Conservation (phyloP, 192 early-diverging fungal species). For the Phycomyces blakesleeanus region DNA sequence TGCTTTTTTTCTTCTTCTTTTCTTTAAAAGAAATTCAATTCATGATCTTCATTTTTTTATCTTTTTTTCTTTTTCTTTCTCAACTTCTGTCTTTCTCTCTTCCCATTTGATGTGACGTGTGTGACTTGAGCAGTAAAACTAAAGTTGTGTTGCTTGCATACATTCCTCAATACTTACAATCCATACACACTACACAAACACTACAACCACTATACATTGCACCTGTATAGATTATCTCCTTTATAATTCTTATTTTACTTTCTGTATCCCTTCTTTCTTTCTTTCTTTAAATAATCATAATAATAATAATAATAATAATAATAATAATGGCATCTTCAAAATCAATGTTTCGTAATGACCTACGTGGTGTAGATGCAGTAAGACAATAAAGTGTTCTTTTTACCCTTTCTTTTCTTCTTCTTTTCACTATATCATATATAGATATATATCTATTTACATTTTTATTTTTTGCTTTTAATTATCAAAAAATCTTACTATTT, state of each 20-base stretch:
- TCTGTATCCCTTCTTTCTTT: neutral
- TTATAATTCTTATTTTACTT: slow-evolving; percentile 3
- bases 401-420: too few species aligned
- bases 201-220: too few species aligned
- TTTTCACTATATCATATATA: too few species aligned
- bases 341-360: slow-evolving; percentile 37
- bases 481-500: too few species aligned
- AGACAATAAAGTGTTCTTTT: too few species aligned
- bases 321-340: slow-evolving; percentile 4
- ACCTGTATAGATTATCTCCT: too few species aligned
- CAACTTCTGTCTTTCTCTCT: neutral
- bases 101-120: neutral
- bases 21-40: neutral
- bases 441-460: neutral
- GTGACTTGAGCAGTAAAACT: neutral
- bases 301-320: too few species aligned
- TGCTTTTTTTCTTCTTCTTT: too few species aligned
- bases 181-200: too few species aligned
- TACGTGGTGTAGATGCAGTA: slow-evolving; percentile 45
- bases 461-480: neutral
- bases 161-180: too few species aligned
- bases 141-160: neutral
- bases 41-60: neutral
- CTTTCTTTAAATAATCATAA: neutral
- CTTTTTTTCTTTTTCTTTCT: neutral